Evolutionary conservation across 371 early-diverging fungal species (phyloP), one percentile per base, ranked within the genome.

Genomic region (Synchytrium microbalum): DNA sequence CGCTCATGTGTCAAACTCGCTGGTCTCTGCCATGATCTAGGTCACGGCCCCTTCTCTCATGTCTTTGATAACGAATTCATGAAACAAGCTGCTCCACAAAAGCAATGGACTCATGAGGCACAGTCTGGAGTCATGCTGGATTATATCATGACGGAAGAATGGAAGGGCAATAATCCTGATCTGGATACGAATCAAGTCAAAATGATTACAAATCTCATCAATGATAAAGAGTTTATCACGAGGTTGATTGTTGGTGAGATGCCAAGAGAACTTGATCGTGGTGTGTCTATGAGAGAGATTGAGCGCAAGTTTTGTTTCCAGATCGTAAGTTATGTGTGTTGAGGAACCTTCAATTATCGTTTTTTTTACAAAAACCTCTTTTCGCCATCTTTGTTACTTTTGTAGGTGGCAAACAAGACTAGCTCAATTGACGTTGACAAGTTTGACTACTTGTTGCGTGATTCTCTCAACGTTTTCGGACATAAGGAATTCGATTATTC

Each of bases 391-490:
- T n/a, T n/a, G n/a, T n/a, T n/a, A n/a, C n/a, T n/a, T n/a, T n/a
- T n/a, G 19, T 38, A 38, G 46, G 46, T 98, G 0, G 90, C 95
- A 38, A 98, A 98, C 78, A 88, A 93, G 71, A 79, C 88, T 60
- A 96, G 92, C 67, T 87, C 88, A 30, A 81, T 96, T 25, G 98
- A 98, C 72, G 97, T 96, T 19, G 98, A 98, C 75, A 95, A 95
- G 75, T 96, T 95, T 75, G 98, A 98, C 72, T 98, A 96, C 66
- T 80, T 98, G 54, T 83, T 86, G 67, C 79, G 98, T 13, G 97
- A 96, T 75, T 89, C 91, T 59, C 85, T 88, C 67, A 89, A 93
- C 64, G 76, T 93, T 2, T 93, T 93, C 0, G 74, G 92, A 27
- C 88, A 86, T 54, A 82, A 81, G 38, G 87, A 89, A 27, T 89